Evolutionary conservation across 2,329 filamentous ascomycete genomes (phyloP).

Genomic region (Juglanconis juglandina): DNA sequence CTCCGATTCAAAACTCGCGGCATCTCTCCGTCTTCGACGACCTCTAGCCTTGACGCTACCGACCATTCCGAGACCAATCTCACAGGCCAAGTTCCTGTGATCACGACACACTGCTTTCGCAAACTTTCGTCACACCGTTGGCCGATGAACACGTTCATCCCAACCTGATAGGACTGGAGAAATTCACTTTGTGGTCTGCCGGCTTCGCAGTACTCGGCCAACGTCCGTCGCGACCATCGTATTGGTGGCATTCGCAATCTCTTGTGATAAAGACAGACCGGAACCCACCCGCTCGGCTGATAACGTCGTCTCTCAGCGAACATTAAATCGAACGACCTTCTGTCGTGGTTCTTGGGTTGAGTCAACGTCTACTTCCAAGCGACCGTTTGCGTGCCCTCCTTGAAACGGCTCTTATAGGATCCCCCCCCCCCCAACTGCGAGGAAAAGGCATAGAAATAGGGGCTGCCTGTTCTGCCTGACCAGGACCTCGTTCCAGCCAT

Average conservation of each 20-base stretch:
- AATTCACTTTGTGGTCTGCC: neutral
- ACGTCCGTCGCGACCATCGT: constrained; percentile 10
- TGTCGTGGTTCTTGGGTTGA: neutral
- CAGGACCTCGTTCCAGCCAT: neutral
- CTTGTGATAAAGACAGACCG: neutral
- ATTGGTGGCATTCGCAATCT: neutral
- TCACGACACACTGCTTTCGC: neutral
- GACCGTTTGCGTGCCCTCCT: too few species aligned
- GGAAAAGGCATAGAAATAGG: neutral
- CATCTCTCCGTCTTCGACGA: neutral
- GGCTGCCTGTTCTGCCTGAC: neutral
- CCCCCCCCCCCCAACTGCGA: too few species aligned
- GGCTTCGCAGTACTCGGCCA: constrained; percentile 13
- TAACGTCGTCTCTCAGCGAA: neutral
- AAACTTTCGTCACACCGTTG: neutral
- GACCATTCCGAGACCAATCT: neutral
- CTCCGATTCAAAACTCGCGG: neutral
- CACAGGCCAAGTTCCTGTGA: neutral
- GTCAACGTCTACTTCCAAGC: neutral
- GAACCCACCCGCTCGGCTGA: neutral
- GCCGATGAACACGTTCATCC: neutral
- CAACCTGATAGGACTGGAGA: neutral
- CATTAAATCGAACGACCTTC: neutral
- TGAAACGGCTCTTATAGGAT: too few species aligned
- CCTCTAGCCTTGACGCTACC: neutral